phyloP scores from a whole-genome alignment of 768 basidiomycete species.

The Neoboletus magnificus region DNA sequence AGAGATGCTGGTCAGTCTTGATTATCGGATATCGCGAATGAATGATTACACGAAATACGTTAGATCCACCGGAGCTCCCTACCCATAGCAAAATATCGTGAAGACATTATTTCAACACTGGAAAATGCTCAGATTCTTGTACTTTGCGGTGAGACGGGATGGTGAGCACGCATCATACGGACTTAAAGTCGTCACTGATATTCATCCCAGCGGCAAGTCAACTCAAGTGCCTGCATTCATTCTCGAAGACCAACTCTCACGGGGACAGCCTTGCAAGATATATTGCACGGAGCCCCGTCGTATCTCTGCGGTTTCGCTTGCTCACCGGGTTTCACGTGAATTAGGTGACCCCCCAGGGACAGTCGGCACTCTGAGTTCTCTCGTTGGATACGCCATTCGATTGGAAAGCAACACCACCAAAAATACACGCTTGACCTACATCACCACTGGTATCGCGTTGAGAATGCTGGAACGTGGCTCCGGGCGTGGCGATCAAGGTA shows the following conservation, averaged over 20 bases:
- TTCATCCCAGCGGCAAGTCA: constrained; percentile 76
- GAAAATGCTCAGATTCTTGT: constrained; percentile 81
- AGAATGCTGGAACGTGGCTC: constrained; percentile 93
- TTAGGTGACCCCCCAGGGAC: constrained; percentile 80
- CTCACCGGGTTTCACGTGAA: constrained; percentile 89
- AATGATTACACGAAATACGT: neutral
- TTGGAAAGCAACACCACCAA: constrained; percentile 82
- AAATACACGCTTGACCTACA: constrained; percentile 76
- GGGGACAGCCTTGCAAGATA: constrained; percentile 82
- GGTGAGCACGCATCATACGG: constrained; percentile 48
- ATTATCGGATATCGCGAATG: neutral
- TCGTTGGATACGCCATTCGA: constrained; percentile 94
- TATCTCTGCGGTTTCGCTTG: constrained; percentile 94
- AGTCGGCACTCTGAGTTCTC: constrained; percentile 71
- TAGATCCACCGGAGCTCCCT: constrained; percentile 73
- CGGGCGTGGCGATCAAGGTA: constrained; percentile 64
- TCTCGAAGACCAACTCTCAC: constrained; percentile 81
- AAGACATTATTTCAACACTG: constrained; percentile 66
- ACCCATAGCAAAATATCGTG: constrained; percentile 82
- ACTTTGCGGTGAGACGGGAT: constrained; percentile 80
- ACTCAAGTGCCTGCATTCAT: constrained; percentile 95
- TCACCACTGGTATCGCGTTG: constrained; percentile 92
- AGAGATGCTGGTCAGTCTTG: constrained; percentile 75
- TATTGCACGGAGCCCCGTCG: constrained; percentile 94
- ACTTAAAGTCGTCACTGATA: constrained; percentile 4